Conservation (phyloP, 306 rosid species). For the Gillenia trifoliata region DNA sequence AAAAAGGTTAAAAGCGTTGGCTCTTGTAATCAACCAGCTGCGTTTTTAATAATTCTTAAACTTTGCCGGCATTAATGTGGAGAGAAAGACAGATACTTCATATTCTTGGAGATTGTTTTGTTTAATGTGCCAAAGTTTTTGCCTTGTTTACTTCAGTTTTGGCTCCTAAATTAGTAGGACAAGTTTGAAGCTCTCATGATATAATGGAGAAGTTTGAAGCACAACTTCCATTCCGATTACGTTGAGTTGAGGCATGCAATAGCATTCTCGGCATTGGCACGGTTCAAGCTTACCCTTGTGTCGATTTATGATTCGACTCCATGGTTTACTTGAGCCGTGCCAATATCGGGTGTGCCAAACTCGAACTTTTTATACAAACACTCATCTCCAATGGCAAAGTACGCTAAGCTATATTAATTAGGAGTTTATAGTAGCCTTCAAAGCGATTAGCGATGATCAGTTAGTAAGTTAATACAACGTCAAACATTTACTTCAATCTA, state of each 20-base stretch:
- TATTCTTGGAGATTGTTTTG: neutral
- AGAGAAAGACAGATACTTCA: neutral
- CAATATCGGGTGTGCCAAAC: slow-evolving; percentile 33
- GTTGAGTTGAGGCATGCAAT: neutral
- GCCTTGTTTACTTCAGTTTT: neutral
- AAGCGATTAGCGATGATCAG: neutral
- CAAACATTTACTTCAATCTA: neutral
- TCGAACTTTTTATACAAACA: neutral
- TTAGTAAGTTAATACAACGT: neutral
- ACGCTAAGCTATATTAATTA: neutral
- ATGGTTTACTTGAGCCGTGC: slow-evolving; percentile 47
- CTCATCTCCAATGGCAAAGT: neutral
- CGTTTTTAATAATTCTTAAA: neutral
- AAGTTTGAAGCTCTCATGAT: neutral
- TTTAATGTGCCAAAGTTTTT: slow-evolving; percentile 1
- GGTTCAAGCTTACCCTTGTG: slow-evolving; percentile 40
- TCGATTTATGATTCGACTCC: slow-evolving; percentile 12
- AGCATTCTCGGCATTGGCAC: slow-evolving; percentile 28
- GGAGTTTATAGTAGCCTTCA: neutral
- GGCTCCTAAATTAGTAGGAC: neutral
- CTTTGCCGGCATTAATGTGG: neutral
- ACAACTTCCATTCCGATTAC: neutral
- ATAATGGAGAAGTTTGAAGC: neutral
- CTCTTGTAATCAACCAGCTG: neutral
- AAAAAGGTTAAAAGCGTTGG: too few species aligned